Percentiles rank a stretch among this genome's conserved stretches.
Evolutionary conservation across 2,329 filamentous ascomycete species (phyloP).

Genomic region (Colletotrichum liriopes): DNA sequence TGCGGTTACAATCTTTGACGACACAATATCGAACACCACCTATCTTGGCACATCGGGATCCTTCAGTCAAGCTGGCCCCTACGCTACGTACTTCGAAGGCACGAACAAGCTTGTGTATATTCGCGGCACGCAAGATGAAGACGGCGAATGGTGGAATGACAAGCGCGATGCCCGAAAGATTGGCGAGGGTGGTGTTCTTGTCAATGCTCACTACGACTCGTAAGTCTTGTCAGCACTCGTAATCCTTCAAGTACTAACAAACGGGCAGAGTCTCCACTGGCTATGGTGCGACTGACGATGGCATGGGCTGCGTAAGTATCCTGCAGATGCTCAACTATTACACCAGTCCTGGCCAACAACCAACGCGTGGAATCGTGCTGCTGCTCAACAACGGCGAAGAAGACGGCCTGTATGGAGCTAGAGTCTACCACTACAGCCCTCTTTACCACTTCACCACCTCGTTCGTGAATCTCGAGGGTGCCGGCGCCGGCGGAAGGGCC

Average conservation of each 20-base stretch:
- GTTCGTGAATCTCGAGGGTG: constrained; percentile 95
- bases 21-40: constrained; percentile 84
- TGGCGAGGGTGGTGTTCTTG: constrained; percentile 83
- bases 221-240: constrained; percentile 50
- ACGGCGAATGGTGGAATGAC: constrained; percentile 80
- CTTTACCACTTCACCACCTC: constrained; percentile 85
- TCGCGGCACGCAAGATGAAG: constrained; percentile 82
- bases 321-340: constrained; percentile 92
- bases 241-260: constrained; percentile 4
- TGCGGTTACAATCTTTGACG: constrained; percentile 81
- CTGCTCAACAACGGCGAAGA: constrained; percentile 97
- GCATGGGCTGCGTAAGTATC: constrained; percentile 88
- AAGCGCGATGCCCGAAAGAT: constrained; percentile 61
- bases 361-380: constrained; percentile 84
- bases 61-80: background rate
- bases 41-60: constrained; percentile 51
- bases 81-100: constrained; percentile 87
- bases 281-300: constrained; percentile 94
- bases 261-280: constrained; percentile 84
- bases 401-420: constrained; percentile 89
- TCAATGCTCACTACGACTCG: constrained; percentile 95
- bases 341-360: constrained; percentile 78
- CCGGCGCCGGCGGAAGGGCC: constrained; percentile 90
- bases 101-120: constrained; percentile 95
- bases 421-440: constrained; percentile 87